These are phyloP conservation scores for Fusarium equiseti DNA, from an alignment of 2,329 filamentous ascomycete genomes.

Conservation along the genomic window DNA sequence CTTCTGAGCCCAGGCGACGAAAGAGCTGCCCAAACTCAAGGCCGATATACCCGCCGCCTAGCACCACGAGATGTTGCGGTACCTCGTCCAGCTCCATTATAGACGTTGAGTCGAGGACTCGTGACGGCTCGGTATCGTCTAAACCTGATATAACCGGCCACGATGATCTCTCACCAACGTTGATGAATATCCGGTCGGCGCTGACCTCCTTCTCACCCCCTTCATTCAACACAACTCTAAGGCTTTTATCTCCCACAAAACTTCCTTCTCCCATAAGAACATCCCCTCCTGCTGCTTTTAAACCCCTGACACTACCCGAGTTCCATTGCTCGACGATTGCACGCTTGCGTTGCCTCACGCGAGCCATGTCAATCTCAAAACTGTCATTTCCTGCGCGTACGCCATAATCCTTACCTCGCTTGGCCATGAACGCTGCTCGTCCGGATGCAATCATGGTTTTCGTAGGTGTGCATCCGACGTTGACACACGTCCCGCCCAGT, in stretches of 20 bases:
- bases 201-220: conserved; percentile 52
- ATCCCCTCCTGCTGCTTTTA: conserved; percentile 57
- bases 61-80: conserved; percentile 61
- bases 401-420: conserved; percentile 60
- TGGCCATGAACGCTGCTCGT: conserved; percentile 60
- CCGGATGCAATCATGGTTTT: conserved; percentile 69
- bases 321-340: conserved; percentile 65
- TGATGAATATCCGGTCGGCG: conserved; percentile 60
- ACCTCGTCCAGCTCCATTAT: conserved; percentile 61
- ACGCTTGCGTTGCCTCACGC: conserved; percentile 64
- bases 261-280: conserved; percentile 59
- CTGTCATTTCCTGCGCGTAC: conserved; percentile 49
- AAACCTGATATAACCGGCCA: conserved; percentile 55
- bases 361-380: conserved; percentile 60
- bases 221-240: conserved; percentile 52
- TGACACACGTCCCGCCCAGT: conserved; percentile 66
- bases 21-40: conserved; percentile 67
- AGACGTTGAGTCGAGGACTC: conserved; percentile 61
- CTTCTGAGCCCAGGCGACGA: conserved; percentile 60
- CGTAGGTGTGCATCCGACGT: conserved; percentile 68
- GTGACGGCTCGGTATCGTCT: conserved; percentile 50
- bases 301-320: conserved; percentile 58
- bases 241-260: conserved; percentile 56
- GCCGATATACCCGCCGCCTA: conserved; percentile 67
- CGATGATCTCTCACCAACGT: conserved; percentile 59